Evolutionary conservation across 1,284 basidiomycete genomes (phyloP), one percentile per base, ranked within the genome.

Genomic region (Cryptococcus maquisensis): DNA sequence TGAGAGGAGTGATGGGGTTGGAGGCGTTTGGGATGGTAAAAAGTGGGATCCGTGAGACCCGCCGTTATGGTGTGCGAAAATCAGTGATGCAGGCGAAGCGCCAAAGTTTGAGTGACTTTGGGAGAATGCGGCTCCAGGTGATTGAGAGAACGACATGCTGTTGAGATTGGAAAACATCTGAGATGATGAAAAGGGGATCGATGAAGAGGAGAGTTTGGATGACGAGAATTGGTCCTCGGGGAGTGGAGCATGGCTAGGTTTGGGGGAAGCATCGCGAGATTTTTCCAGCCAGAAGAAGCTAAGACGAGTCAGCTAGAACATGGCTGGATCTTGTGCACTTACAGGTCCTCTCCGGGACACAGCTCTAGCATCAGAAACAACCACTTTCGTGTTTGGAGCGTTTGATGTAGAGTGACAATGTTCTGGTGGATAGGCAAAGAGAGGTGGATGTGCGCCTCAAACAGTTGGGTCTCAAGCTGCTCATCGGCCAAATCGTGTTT

Each of bases 251-350:
- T 80, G 77, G 54, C 80, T 75, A 8, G 75, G 70, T 37, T 71
- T 73, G 0, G 87, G 86, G 72, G 86, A 86, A 72, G 90, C 87
- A 73, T 92, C 90, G 68, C 88, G 84, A 55, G 88, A 84, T 78
- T 91, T 88, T 78, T 98, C 93, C 52, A 98, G 83, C 83, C 98
- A 98, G 79, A 93, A 98, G 77, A 94, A 97, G 52, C 71, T 72
- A 43, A 32, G 15, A 32, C n/a, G 3, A 21, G 48, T 64, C 52
- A 66, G 63, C 47, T 28, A 23, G 9, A 12, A 21, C 21, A 4
- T 38, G 23, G n/a, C 16, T 24, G 8, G 23, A 26, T 23, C 18
- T 15, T 5, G 38, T 26, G n/a, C 23, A 68, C 73, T 67, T 48
- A 75, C 68, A 76, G 60, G 73, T 96, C 93, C 76, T 97, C 90